Base-by-base conservation (phyloP, 192 early-diverging fungal species). In the Gaertneriomyces sp. region DNA sequence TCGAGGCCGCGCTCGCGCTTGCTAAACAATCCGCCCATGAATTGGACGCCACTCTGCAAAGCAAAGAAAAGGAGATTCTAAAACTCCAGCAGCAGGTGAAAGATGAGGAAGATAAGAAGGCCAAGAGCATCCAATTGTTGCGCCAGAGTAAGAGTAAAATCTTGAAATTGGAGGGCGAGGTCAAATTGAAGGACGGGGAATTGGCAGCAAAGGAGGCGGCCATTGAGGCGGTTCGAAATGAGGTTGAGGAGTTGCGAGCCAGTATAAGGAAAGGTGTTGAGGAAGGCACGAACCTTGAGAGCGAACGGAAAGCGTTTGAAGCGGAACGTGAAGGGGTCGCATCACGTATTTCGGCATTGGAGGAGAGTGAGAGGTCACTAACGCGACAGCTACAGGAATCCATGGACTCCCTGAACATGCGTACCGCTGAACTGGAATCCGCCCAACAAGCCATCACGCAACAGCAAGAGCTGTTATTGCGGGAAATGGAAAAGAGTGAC, bases 71-170 rank as follows among this genome's bases (percentile, higher is more conserved):
- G 19, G 58, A 70, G 25, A 42, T 70, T 8, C 58, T 42, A 12
- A 20, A 44, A 4, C 14, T 62, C 6, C 44, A 53, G 11, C 39
- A 59, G 45, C 68, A 74, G 58, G 66, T 80, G 7, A 42, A 58
- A 8, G 71, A 81, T 53, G 80, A 79, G 64, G 80, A 81, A 57
- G 83, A 85, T 56, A 85, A 81, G 70, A 85, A 85, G 60, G 69
- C 60, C 47, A 85, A 85, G 68, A 74, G 72, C 4, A 80, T 85
- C 20, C 80, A 82, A 60, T 69, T 85, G 12, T 62, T 85, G n/a
- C 75, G 83, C 12, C 78, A 77, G 47, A 76, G 75, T 61, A 85
- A 85, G 58, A 72, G 73, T 4, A 64, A 74, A 12, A 84, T 81
- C 25, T 38, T 84, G 39, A 84, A 84, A 55, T 56, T 84, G n/a